Percentiles rank a stretch among this genome's conserved stretches.
phyloP scores from a whole-genome alignment of 2,329 filamentous ascomycete genomes.

The Xylariaceae sp. region DNA sequence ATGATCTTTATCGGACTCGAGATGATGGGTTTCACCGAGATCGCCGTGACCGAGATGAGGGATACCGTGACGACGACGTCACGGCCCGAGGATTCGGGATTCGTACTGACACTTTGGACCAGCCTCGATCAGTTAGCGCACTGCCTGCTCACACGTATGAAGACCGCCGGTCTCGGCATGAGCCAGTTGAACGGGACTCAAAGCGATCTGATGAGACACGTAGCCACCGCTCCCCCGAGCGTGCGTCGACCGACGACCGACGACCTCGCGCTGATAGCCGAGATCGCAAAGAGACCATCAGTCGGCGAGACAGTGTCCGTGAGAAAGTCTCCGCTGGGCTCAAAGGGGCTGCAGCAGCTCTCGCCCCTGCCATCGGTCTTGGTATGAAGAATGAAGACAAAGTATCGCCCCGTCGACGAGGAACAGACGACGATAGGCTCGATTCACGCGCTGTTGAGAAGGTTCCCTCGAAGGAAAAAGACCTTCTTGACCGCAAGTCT shows the following conservation, averaged over 20 bases:
- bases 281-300: slow-evolving; percentile 30
- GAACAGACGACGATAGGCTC: slow-evolving; percentile 27
- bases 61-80: slow-evolving; percentile 47
- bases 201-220: slow-evolving; percentile 31
- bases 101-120: slow-evolving; percentile 40
- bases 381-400: slow-evolving; percentile 36
- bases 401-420: slow-evolving; percentile 29
- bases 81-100: slow-evolving; percentile 51
- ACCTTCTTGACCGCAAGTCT: slow-evolving; percentile 21
- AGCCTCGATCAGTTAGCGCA: slow-evolving; percentile 30
- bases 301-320: slow-evolving; percentile 39
- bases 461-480: slow-evolving; percentile 30
- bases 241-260: slow-evolving; percentile 20
- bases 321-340: slow-evolving; percentile 50
- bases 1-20: slow-evolving; percentile 48
- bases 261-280: slow-evolving; percentile 26
- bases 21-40: slow-evolving; percentile 45
- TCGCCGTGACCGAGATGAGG: slow-evolving; percentile 42
- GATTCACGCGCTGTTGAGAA: slow-evolving; percentile 26
- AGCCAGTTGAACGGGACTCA: slow-evolving; percentile 30
- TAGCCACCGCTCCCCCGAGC: slow-evolving; percentile 25
- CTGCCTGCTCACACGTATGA: slow-evolving; percentile 36
- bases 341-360: slow-evolving; percentile 47
- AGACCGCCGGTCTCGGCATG: slow-evolving; percentile 41
- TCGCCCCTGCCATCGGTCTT: slow-evolving; percentile 29